phyloP scores from a whole-genome alignment of 2,329 filamentous ascomycete genomes.

The Diaporthe caulivora region DNA sequence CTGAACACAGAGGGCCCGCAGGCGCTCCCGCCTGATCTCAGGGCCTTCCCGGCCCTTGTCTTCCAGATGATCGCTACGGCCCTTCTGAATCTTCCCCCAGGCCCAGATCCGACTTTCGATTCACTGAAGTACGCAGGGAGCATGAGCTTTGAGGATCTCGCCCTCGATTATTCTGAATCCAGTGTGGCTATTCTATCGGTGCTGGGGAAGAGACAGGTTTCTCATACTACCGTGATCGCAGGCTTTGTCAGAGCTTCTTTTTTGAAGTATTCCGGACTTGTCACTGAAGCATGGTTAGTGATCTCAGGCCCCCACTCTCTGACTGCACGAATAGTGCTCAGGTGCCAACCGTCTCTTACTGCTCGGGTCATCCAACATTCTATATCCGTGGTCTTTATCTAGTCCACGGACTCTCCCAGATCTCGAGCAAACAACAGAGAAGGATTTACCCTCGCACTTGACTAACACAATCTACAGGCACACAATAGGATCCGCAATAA shows the following conservation, averaged over 20 bases:
- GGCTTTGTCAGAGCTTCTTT: conserved; percentile 69
- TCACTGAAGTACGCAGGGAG: conserved; percentile 69
- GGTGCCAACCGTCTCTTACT: background rate
- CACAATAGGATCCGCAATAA: conserved; percentile 66
- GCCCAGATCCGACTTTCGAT: conserved; percentile 62
- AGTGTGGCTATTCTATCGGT: conserved; percentile 65
- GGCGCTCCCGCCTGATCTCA: conserved; percentile 62
- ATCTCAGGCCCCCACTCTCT: background rate
- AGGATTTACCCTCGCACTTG: conserved; percentile 39
- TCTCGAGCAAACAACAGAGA: background rate
- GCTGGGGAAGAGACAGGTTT: conserved; percentile 69
- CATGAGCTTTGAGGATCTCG: conserved; percentile 72
- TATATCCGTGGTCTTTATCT: background rate
- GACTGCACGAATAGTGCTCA: background rate
- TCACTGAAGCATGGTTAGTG: conserved; percentile 61
- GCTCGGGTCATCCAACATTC: background rate
- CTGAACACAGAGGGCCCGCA: conserved; percentile 63
- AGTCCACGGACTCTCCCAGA: background rate
- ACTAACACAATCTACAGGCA: conserved; percentile 48
- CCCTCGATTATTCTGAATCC: conserved; percentile 71
- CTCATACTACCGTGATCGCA: conserved; percentile 67
- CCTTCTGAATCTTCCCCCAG: conserved; percentile 64
- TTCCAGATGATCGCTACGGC: conserved; percentile 70
- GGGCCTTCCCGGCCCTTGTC: conserved; percentile 70
- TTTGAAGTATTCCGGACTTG: conserved; percentile 69